Evolutionary conservation across 805 yeast genomes (phyloP).

Genomic region (Yamadazyma akitaensis): DNA sequence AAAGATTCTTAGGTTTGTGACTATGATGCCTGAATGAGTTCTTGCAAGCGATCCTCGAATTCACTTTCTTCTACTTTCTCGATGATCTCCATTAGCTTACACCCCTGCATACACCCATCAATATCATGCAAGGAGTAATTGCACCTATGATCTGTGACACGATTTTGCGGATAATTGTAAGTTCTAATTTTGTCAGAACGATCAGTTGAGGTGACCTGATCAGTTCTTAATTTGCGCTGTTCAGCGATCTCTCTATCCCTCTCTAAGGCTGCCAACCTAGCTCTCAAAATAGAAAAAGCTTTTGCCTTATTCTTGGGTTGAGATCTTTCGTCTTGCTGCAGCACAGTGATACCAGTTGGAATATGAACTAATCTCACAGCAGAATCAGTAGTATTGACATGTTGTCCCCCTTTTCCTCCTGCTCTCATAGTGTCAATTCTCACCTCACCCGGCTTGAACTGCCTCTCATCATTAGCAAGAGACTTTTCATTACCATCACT

Average conservation of each 20-base stretch:
- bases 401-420: conserved; percentile 97
- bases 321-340: conserved; percentile 92
- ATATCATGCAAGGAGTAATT: conserved; percentile 77
- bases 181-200: conserved; percentile 92
- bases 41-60: conserved; percentile 31
- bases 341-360: conserved; percentile 85
- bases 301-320: conserved; percentile 93
- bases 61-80: conserved; percentile 37
- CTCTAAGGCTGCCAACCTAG: conserved; percentile 81
- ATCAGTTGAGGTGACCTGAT: conserved; percentile 85
- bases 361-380: conserved; percentile 91
- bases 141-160: conserved; percentile 93
- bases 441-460: conserved; percentile 81
- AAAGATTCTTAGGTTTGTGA: no score
- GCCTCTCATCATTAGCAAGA: conserved; percentile 53
- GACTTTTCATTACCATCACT: conserved; percentile 52
- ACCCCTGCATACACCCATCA: conserved; percentile 39
- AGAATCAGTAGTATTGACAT: conserved; percentile 94
- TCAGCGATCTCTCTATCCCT: conserved; percentile 58
- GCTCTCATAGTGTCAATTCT: conserved; percentile 97
- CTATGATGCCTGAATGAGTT: conserved; percentile 3
- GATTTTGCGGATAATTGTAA: conserved; percentile 86
- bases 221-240: conserved; percentile 66
- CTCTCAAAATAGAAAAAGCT: conserved; percentile 78
- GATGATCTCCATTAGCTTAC: conserved; percentile 31